phyloP scores from a whole-genome alignment of 805 yeast species.

The Saccharomycopsis sp. region DNA sequence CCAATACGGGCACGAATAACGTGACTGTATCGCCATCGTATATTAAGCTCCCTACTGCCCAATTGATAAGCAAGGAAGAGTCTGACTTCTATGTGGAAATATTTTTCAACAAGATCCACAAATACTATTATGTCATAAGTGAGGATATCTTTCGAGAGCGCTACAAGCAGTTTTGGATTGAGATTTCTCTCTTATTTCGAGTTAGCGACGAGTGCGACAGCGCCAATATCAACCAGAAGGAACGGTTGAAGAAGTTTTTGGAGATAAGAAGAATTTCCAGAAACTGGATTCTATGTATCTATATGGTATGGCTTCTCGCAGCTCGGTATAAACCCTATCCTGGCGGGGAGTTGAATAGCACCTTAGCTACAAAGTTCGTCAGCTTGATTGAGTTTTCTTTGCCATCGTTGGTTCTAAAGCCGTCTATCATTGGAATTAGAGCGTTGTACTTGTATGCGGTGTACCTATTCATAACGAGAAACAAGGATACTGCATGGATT shows the following conservation, averaged over 20 bases:
- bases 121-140: constrained; percentile 38
- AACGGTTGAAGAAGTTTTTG: constrained; percentile 8
- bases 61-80: constrained; percentile 29
- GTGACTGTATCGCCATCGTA: constrained; percentile 6
- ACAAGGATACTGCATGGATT: constrained; percentile 44
- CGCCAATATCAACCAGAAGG: background rate
- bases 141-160: constrained; percentile 28
- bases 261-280: constrained; percentile 17
- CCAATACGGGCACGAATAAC: background rate
- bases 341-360: constrained; percentile 26
- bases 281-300: constrained; percentile 36
- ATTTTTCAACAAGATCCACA: constrained; percentile 39
- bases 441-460: constrained; percentile 36
- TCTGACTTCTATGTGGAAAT: constrained; percentile 33
- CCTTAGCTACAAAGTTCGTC: constrained; percentile 29
- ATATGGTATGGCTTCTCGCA: constrained; percentile 41
- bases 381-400: constrained; percentile 37
- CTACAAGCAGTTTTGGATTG: constrained; percentile 36
- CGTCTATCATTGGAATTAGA: constrained; percentile 39
- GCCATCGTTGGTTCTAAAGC: constrained; percentile 38
- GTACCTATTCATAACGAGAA: constrained; percentile 38
- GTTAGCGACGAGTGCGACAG: background rate
- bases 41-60: constrained; percentile 34
- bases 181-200: constrained; percentile 22
- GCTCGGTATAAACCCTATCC: constrained; percentile 29